These are phyloP conservation scores for Quercus parvula DNA, from an alignment of 306 rosid species.

Conservation along the genomic window DNA sequence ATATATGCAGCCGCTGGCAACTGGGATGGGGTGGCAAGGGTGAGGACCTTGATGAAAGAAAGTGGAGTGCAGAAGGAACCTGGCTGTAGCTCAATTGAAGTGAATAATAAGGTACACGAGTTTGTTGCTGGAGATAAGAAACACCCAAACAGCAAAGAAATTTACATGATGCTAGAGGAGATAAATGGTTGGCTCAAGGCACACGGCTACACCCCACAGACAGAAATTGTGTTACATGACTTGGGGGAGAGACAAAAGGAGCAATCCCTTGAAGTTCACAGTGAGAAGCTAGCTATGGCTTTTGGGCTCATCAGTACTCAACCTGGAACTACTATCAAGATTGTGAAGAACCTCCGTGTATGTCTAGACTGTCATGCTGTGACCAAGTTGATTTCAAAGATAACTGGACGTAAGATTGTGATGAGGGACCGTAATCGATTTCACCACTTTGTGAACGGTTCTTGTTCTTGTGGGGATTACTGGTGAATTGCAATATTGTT, in stretches of 20 bases:
- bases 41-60: conserved; percentile 69
- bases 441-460: conserved; percentile 77
- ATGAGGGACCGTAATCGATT: conserved; percentile 82
- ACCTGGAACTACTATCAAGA: conserved; percentile 59
- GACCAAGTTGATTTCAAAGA: conserved; percentile 66
- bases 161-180: conserved; percentile 63
- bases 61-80: conserved; percentile 79
- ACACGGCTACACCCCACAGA: conserved; percentile 57
- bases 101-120: conserved; percentile 63
- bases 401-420: conserved; percentile 58
- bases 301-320: conserved; percentile 74
- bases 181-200: conserved; percentile 62
- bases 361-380: conserved; percentile 79
- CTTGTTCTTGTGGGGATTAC: conserved; percentile 77
- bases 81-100: conserved; percentile 80
- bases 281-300: conserved; percentile 85
- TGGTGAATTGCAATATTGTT: conserved; percentile 42
- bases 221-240: conserved; percentile 64
- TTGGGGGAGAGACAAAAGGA: conserved; percentile 61
- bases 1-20: conserved; percentile 67
- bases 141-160: conserved; percentile 60
- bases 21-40: conserved; percentile 75
- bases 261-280: conserved; percentile 71
- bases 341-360: conserved; percentile 77
- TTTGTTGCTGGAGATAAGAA: conserved; percentile 75